Evolutionary conservation across 495 filamentous ascomycete genomes (phyloP), one percentile per base, ranked within the genome.

Genomic region (Penicillium dipodomyicola): DNA sequence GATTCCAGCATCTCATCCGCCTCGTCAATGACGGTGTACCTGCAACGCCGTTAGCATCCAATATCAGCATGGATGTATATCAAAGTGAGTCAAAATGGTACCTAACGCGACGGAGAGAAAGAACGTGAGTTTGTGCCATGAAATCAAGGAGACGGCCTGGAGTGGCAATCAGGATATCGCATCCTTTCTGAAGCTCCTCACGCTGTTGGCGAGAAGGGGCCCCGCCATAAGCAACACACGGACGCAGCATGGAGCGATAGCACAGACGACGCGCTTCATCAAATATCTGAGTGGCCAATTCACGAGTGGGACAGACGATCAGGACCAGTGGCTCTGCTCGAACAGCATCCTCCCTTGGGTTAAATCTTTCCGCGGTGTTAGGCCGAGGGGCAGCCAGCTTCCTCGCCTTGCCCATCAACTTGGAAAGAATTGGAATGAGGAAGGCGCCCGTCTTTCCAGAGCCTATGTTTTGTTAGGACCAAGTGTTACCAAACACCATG

Each of bases 381-480:
- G 92, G 92, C 27, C 91, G 88, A 45, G 84, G 79, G 15, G 88
- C 91, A 1, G 85, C 84, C 3, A 95, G 74, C 71, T 90, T 90
- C 70, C 88, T 91, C 0, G 87, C 90, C 73, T 97, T 97, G 23
- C 94, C 94, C 91, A 96, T 95, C 27, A 97, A 71, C 71, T 90
- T 84, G 35, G 91, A 96, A 40, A 97, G 61, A 43, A 94, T 90
- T 0, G 94, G 94, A 54, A 97, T 86, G 3, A 98, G 69, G 64
- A 92, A 98, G 0, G 94, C 92, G 0, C 87, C 94, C 2, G 94
- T 98, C 76, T 98, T 98, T 53, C 94, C 94, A 39, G 92, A 96
- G 22, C 94, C 93, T 97, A 53, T 8, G 58, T 30, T 44, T 20
- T 20, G 32, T 63, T 17, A 58, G 56, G 53, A 27, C 17, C 56